Evolutionary conservation across 2,329 filamentous ascomycete genomes (phyloP), one percentile per base, ranked within the genome.

Genomic region (Lasiodiplodia theobromae): DNA sequence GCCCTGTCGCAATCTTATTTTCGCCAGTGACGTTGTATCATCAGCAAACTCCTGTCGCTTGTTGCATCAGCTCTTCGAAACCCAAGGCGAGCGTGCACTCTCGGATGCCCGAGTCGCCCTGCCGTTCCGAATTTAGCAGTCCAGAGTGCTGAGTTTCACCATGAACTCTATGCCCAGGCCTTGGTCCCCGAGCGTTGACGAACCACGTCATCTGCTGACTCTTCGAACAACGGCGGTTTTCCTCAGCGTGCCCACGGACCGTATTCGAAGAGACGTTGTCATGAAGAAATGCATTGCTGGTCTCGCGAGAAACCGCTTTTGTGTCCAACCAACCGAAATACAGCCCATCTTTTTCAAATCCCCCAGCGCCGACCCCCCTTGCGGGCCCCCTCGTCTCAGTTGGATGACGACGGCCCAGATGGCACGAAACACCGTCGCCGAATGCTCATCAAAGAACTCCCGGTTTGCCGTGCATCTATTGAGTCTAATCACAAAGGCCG

Each of bases 401-500:
- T 49, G 58, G 47, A 37, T 38, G 47, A 58, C 44, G 65, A 58
- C 54, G 54, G 47, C 44, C 65, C 54, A 51, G 54, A 67, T 67
- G 65, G 54, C 54, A 58, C 65, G 65, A 67, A 67, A 67, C 65
- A 60, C 54, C 44, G 44, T 67, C 38, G 65, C 54, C 56, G 65
- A 60, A 67, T 60, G 65, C 65, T 58, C 53, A 23, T 67, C 40
- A 52, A 58, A 49, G 56, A 67, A 67, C 56, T 58, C 56, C 65
- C 65, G 65, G 54, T 52, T 38, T 67, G 65, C 56, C 65, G 65
- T 60, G 65, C 65, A 67, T 67, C 65, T 67, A 67, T 47, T 47
- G 44, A 58, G 40, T 67, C 65, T 67, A 47, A 67, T 60, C 54
- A 51, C 23, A 34, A 18, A 38, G 60, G 60, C 60, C 47, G 60